phyloP scores from a whole-genome alignment of 805 yeast genomes.

The Candida golubevii region DNA sequence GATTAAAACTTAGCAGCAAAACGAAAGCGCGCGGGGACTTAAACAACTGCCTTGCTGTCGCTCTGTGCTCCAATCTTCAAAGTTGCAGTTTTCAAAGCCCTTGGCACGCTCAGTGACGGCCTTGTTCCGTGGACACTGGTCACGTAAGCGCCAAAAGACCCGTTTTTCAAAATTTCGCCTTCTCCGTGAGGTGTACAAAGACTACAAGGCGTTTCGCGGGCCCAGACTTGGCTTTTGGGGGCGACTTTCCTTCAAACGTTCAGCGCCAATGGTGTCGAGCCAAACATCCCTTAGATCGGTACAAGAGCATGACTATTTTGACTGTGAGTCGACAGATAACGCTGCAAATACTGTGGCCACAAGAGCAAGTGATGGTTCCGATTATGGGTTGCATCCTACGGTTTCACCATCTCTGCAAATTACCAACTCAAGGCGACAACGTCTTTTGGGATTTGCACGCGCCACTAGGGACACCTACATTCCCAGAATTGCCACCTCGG shows the following conservation, averaged over 20 bases:
- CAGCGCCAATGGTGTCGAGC: constrained; percentile 12
- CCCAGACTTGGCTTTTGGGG: constrained; percentile 16
- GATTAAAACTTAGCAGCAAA: too few relatives aligned
- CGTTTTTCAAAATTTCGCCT: constrained; percentile 22
- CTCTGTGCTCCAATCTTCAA: constrained; percentile 5
- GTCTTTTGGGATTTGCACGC: constrained; percentile 47
- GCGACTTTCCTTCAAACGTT: constrained; percentile 12
- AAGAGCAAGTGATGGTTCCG: constrained; percentile 1
- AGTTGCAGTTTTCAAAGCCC: constrained; percentile 12
- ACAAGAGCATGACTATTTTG: not conserved
- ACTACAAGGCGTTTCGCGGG: constrained; percentile 26
- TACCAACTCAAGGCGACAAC: constrained; percentile 36
- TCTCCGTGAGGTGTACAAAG: constrained; percentile 29
- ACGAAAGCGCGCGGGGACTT: too few relatives aligned
- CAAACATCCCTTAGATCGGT: not conserved
- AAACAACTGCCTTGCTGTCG: not conserved
- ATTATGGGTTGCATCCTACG: constrained; percentile 3
- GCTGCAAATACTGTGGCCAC: not conserved
- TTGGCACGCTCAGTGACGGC: constrained; percentile 12
- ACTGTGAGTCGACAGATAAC: not conserved
- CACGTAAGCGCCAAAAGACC: constrained; percentile 11
- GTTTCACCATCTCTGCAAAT: constrained; percentile 6
- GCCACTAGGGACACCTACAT: constrained; percentile 55
- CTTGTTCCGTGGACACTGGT: constrained; percentile 11
- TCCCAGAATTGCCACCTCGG: constrained; percentile 47